Conservation (phyloP, 1,139 yeast species). For the Geotrichum histeridarum region DNA sequence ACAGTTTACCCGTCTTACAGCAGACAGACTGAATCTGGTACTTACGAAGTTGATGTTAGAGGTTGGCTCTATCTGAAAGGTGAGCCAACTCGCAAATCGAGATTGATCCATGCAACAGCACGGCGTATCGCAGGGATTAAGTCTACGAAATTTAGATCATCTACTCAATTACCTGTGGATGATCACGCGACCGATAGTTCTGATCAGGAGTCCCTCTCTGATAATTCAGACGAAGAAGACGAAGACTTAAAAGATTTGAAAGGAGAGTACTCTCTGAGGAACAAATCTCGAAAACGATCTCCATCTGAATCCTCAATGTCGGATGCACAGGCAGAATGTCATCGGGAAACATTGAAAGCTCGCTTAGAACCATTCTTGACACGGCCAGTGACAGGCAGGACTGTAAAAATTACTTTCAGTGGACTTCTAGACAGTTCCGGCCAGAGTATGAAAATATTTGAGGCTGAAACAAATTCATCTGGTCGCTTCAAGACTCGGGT, state of each 20-base stretch:
- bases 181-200: slow-evolving; percentile 10
- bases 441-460: slow-evolving; percentile 12
- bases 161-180: background rate
- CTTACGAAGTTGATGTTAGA: slow-evolving; percentile 53
- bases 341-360: slow-evolving; percentile 25
- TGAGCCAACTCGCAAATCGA: slow-evolving; percentile 61
- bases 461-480: slow-evolving; percentile 28
- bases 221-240: slow-evolving; percentile 16
- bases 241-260: background rate
- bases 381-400: slow-evolving; percentile 26
- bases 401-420: slow-evolving; percentile 11
- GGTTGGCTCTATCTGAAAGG: slow-evolving; percentile 77
- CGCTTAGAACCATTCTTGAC: slow-evolving; percentile 30
- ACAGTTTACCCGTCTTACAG: slow-evolving; percentile 62
- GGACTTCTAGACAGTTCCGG: slow-evolving; percentile 13
- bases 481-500: slow-evolving; percentile 40
- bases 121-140: slow-evolving; percentile 55
- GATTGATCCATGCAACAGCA: slow-evolving; percentile 62
- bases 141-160: background rate
- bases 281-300: background rate
- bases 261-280: background rate
- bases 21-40: slow-evolving; percentile 36
- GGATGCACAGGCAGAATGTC: background rate
- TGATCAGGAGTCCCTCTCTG: slow-evolving; percentile 29
- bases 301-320: background rate